These are phyloP conservation scores for Vickermania ingenoplastis DNA, from an alignment of 208 protist species.

Conservation along the genomic window DNA sequence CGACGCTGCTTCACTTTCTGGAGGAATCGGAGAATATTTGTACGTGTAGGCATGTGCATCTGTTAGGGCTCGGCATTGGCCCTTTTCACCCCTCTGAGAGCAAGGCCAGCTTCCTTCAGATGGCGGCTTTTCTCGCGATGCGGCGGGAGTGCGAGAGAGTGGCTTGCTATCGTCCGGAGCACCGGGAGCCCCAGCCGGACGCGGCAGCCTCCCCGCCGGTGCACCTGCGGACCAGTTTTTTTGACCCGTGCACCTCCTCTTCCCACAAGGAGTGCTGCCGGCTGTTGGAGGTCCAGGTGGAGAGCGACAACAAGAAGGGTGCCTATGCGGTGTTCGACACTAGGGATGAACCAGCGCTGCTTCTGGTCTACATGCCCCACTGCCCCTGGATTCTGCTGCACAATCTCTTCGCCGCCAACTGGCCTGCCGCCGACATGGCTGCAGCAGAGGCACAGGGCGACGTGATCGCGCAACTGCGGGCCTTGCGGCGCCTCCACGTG, in stretches of 20 bases:
- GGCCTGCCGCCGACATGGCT: slow-evolving; percentile 1
- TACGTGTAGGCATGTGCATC: no score
- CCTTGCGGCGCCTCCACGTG: slow-evolving; percentile 21
- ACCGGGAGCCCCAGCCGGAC: background rate
- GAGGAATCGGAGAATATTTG: no score
- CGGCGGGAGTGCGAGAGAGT: background rate
- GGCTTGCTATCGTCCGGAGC: background rate
- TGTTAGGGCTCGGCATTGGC: background rate
- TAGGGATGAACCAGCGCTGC: slow-evolving; percentile 4
- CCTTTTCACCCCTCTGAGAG: slow-evolving; percentile 1
- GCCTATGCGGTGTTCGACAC: slow-evolving; percentile 27
- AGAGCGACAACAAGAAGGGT: slow-evolving; percentile 8
- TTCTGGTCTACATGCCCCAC: slow-evolving; percentile 56
- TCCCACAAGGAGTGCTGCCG: slow-evolving; percentile 28
- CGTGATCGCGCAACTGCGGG: background rate
- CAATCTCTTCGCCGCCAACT: slow-evolving; percentile 39
- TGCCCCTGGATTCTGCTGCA: slow-evolving; percentile 55
- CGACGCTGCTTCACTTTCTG: no score
- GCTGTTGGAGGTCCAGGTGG: slow-evolving; percentile 27
- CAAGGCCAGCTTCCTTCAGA: background rate
- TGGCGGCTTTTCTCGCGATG: slow-evolving; percentile 2
- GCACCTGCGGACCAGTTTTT: slow-evolving; percentile 22
- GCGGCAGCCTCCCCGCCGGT: background rate
- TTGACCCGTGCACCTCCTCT: slow-evolving; percentile 16
- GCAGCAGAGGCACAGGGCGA: no score